Conservation (phyloP, 75 land plant species). For the Sequoiadendron giganteum region DNA sequence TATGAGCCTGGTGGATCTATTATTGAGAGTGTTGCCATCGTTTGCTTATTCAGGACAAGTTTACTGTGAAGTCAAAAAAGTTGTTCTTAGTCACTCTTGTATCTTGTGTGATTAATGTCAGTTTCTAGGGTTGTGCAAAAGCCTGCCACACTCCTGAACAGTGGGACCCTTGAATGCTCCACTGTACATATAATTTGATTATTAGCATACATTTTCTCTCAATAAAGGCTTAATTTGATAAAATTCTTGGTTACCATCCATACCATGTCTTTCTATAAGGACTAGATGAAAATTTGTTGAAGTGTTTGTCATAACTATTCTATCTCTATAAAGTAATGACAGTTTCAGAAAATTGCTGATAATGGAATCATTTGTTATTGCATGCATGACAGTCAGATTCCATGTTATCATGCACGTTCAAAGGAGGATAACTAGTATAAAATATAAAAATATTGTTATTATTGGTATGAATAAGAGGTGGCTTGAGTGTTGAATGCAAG, state of each 20-base stretch:
- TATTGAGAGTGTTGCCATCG: background rate
- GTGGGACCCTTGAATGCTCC: slow-evolving; percentile 4
- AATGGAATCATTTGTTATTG: too few relatives aligned
- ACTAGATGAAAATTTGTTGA: background rate
- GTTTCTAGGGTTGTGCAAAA: slow-evolving; percentile 9
- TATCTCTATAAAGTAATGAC: background rate
- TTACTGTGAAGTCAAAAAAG: background rate
- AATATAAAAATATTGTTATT: background rate
- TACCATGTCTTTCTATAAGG: background rate
- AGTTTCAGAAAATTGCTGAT: too few relatives aligned
- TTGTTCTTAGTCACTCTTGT: background rate
- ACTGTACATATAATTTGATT: background rate
- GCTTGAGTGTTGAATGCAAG: background rate
- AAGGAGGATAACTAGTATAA: background rate
- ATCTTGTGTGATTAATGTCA: background rate
- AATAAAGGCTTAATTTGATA: too few relatives aligned
- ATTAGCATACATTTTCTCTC: background rate
- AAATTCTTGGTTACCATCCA: background rate
- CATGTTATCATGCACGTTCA: background rate
- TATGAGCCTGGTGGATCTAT: background rate
- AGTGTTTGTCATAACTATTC: background rate
- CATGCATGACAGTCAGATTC: background rate
- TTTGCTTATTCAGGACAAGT: background rate
- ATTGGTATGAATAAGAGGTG: background rate
- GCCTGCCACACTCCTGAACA: slow-evolving; percentile 2